These are phyloP conservation scores for Collybia sp. DNA, from an alignment of 768 basidiomycete species.

Conservation along the genomic window DNA sequence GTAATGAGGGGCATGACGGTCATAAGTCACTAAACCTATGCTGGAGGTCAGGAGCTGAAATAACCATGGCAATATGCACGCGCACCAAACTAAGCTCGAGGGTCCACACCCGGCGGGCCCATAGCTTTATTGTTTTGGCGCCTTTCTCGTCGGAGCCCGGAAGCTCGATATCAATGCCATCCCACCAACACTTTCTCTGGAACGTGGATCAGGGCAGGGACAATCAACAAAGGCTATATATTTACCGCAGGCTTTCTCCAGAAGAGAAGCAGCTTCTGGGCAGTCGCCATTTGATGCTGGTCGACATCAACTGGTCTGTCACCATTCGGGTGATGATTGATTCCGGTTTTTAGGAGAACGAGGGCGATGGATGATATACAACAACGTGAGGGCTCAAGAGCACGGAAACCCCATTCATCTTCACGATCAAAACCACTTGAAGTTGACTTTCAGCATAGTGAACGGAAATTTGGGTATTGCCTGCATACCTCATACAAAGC, in stretches of 20 bases:
- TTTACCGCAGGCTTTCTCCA: constrained; percentile 99
- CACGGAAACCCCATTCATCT: constrained; percentile 98
- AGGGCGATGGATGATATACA: constrained; percentile 98
- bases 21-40: constrained; percentile 14
- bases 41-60: neutral
- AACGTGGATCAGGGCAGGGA: constrained; percentile 7
- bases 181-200: constrained; percentile 99
- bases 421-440: constrained; percentile 91
- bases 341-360: constrained; percentile 95
- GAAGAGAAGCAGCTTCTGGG: constrained; percentile 94
- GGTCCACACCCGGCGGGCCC: constrained; percentile 98
- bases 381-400: constrained; percentile 92
- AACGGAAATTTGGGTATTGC: neutral
- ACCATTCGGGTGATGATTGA: constrained; percentile 67
- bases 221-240: constrained; percentile 14
- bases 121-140: constrained; percentile 73
- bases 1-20: constrained; percentile 1
- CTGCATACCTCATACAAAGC: constrained; percentile 93
- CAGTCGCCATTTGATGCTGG: constrained; percentile 91
- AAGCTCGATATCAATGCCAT: constrained; percentile 88
- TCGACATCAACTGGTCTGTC: constrained; percentile 80
- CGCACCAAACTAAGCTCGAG: constrained; percentile 90
- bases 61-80: constrained; percentile 2
- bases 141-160: constrained; percentile 49
- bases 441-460: neutral